phyloP scores from a whole-genome alignment of 2,329 filamentous ascomycete species.

The Nigrograna mackinnonii region DNA sequence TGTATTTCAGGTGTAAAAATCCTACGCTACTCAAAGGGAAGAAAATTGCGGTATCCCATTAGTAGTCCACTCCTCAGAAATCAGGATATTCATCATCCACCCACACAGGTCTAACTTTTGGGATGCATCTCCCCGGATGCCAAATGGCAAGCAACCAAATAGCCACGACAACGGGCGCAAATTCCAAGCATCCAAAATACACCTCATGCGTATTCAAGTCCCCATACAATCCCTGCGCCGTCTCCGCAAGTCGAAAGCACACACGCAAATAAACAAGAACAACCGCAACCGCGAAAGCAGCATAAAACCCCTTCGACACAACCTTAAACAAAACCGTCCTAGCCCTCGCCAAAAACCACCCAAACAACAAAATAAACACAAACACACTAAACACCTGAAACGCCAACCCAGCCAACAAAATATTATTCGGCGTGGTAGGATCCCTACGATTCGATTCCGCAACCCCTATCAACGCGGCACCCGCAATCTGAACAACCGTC shows the following conservation, averaged over 20 bases:
- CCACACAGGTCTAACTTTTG: too few relatives aligned
- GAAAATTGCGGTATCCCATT: too few relatives aligned
- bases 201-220: slow-evolving; percentile 54
- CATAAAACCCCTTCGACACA: slow-evolving; percentile 45
- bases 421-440: slow-evolving; percentile 57
- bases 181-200: slow-evolving; percentile 59
- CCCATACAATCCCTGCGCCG: slow-evolving; percentile 52
- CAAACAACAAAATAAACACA: slow-evolving; percentile 51
- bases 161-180: slow-evolving; percentile 57
- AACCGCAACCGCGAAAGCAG: slow-evolving; percentile 49
- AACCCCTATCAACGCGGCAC: slow-evolving; percentile 58
- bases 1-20: too few relatives aligned
- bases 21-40: too few relatives aligned
- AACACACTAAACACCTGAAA: slow-evolving; percentile 59
- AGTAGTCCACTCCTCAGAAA: too few relatives aligned
- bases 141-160: slow-evolving; percentile 50
- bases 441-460: slow-evolving; percentile 54
- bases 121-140: slow-evolving; percentile 48
- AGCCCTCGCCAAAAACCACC: slow-evolving; percentile 46
- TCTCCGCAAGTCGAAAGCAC: slow-evolving; percentile 59
- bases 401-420: slow-evolving; percentile 58
- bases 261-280: slow-evolving; percentile 58
- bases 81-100: too few relatives aligned
- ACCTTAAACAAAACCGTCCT: slow-evolving; percentile 27
- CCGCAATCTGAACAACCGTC: slow-evolving; percentile 58